A percentile compares a stretch with the other conserved stretches of the same genome.
These are phyloP conservation scores for Botryotinia narcissicola DNA, from an alignment of 2,329 filamentous ascomycete genomes.

Conservation along the genomic window DNA sequence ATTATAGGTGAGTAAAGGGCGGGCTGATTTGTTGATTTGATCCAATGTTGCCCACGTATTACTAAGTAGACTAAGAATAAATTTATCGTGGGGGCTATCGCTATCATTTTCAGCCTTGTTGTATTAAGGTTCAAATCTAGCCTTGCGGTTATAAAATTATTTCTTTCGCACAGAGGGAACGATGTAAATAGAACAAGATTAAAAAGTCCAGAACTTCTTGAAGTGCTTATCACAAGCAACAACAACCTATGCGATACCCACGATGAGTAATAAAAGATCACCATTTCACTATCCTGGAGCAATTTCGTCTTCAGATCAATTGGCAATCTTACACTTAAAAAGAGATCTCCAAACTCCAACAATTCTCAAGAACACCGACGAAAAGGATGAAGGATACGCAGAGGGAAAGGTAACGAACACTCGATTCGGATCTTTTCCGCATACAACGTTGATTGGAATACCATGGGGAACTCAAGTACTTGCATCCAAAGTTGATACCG, in stretches of 20 bases:
- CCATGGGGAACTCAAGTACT: slow-evolving; percentile 92
- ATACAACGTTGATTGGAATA: slow-evolving; percentile 71
- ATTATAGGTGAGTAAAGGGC: not conserved
- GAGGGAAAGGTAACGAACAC: slow-evolving; percentile 85
- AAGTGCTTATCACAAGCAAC: not conserved
- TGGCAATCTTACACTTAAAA: slow-evolving; percentile 85
- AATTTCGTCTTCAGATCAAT: slow-evolving; percentile 58
- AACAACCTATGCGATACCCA: slow-evolving; percentile 6
- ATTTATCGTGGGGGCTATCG: not conserved
- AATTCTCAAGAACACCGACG: slow-evolving; percentile 61
- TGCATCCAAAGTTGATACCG: slow-evolving; percentile 86
- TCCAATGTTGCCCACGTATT: not conserved
- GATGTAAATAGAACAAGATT: not conserved
- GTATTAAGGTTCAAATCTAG: not conserved
- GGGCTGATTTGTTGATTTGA: slow-evolving; percentile 2
- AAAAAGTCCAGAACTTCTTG: slow-evolving; percentile 18
- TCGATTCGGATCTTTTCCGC: slow-evolving; percentile 86
- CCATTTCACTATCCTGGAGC: slow-evolving; percentile 75
- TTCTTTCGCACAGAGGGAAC: slow-evolving; percentile 17
- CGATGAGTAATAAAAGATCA: slow-evolving; percentile 48
- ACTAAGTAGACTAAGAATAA: not conserved
- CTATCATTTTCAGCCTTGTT: slow-evolving; percentile 5
- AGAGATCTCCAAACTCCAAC: slow-evolving; percentile 81
- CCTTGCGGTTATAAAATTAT: slow-evolving; percentile 14
- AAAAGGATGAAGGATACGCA: slow-evolving; percentile 67